phyloP scores from a whole-genome alignment of 1,284 basidiomycete species.

The Thecaphora frezii region DNA sequence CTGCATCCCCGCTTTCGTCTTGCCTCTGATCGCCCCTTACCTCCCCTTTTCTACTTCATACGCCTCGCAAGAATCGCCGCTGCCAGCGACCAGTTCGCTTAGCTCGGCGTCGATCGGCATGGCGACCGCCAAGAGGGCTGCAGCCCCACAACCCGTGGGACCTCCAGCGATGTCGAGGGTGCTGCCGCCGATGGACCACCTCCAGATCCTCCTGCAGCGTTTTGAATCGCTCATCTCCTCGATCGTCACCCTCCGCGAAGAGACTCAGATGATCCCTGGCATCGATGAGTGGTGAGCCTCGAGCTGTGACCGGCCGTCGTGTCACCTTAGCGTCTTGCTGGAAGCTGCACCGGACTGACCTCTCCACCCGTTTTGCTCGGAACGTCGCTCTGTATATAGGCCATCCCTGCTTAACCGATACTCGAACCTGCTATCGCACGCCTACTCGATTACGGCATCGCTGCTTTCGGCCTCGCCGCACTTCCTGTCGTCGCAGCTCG shows the following conservation, averaged over 20 bases:
- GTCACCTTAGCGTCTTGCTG: no score
- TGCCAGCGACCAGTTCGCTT: no score
- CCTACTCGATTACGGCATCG: constrained; percentile 41
- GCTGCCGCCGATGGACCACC: constrained; percentile 29
- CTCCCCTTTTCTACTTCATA: no score
- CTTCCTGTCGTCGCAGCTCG: constrained; percentile 41
- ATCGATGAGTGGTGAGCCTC: constrained; percentile 38
- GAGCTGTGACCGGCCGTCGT: no score
- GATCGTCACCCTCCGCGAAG: constrained; percentile 43
- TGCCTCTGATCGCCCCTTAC: no score
- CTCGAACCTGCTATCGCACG: constrained; percentile 44
- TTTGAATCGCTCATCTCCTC: constrained; percentile 47
- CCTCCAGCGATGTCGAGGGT: constrained; percentile 23
- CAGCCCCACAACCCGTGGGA: neutral
- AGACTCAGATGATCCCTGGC: constrained; percentile 42
- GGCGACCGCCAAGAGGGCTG: neutral
- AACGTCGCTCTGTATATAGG: constrained; percentile 2
- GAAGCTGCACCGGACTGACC: neutral
- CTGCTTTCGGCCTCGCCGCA: constrained; percentile 42
- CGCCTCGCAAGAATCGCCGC: no score
- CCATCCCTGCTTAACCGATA: constrained; percentile 42
- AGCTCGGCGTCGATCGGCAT: neutral
- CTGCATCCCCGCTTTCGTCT: no score
- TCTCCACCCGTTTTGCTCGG: no score
- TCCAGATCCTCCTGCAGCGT: constrained; percentile 42